phyloP scores from a whole-genome alignment of 2,329 filamentous ascomycete species.

The Zasmidium angulare region DNA sequence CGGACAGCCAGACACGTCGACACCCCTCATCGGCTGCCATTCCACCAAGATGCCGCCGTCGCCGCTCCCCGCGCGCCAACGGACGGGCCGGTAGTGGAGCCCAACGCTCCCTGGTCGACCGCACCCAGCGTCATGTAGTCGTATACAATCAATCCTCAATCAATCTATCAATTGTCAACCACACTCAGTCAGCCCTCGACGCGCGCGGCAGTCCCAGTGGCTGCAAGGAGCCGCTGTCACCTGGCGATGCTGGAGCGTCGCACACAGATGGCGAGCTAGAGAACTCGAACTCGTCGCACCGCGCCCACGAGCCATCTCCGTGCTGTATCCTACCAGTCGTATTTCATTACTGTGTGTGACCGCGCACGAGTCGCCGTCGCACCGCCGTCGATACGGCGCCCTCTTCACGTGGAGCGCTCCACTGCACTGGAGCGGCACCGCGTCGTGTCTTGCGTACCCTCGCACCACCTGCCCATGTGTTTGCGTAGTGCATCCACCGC shows the following conservation, averaged over 20 bases:
- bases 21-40: background rate
- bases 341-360: no score
- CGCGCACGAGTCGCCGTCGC: background rate
- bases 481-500: constrained; percentile 1
- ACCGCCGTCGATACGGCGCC: background rate
- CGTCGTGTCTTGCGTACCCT: background rate
- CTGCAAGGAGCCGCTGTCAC: constrained; percentile 15
- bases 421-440: background rate
- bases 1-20: background rate
- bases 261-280: constrained; percentile 8
- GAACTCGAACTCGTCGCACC: constrained; percentile 2
- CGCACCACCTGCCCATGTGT: background rate
- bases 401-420: constrained; percentile 4
- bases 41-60: background rate
- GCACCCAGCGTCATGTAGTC: background rate
- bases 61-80: background rate
- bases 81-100: background rate
- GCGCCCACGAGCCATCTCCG: no score
- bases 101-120: background rate
- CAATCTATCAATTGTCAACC: no score
- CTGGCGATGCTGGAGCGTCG: background rate
- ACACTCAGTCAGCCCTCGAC: background rate
- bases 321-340: no score
- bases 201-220: background rate
- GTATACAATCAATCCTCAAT: no score